Conservation (phyloP, 2,329 filamentous ascomycete species). For the Calonectria pteridis region DNA sequence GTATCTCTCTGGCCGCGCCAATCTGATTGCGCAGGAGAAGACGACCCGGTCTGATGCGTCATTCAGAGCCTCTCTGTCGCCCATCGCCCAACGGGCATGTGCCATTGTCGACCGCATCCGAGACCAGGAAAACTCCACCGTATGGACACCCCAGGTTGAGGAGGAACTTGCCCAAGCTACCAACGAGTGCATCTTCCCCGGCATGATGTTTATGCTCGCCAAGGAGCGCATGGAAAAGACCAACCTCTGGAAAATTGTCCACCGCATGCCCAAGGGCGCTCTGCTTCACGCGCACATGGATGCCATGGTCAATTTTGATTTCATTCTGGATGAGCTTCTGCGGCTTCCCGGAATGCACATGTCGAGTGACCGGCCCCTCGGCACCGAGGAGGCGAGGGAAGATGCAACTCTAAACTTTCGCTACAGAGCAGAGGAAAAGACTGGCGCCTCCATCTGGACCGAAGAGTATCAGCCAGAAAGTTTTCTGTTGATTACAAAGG, state of each 20-base stretch:
- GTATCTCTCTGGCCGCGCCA: slow-evolving; percentile 81
- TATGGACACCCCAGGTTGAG: slow-evolving; percentile 83
- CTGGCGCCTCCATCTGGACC: slow-evolving; percentile 73
- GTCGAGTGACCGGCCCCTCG: slow-evolving; percentile 68
- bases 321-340: slow-evolving; percentile 79
- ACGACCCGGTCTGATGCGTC: slow-evolving; percentile 80
- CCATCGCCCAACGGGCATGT: slow-evolving; percentile 82
- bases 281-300: slow-evolving; percentile 90
- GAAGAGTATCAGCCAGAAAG: slow-evolving; percentile 70
- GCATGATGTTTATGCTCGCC: slow-evolving; percentile 93
- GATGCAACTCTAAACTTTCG: slow-evolving; percentile 72
- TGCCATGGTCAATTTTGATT: slow-evolving; percentile 91
- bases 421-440: slow-evolving; percentile 62
- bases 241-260: slow-evolving; percentile 86
- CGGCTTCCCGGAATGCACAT: slow-evolving; percentile 81
- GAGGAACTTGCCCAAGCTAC: slow-evolving; percentile 73
- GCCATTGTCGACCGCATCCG: slow-evolving; percentile 85
- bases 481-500: slow-evolving; percentile 69
- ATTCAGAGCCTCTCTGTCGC: slow-evolving; percentile 81
- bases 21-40: slow-evolving; percentile 84
- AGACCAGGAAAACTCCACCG: slow-evolving; percentile 77
- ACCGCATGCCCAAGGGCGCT: slow-evolving; percentile 88
- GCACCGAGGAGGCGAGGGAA: slow-evolving; percentile 64
- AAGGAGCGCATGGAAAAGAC: slow-evolving; percentile 89
- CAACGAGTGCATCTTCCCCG: slow-evolving; percentile 79